These are phyloP conservation scores for Coemansia javaensis DNA, from an alignment of 192 early-diverging fungal genomes.

Conservation along the genomic window DNA sequence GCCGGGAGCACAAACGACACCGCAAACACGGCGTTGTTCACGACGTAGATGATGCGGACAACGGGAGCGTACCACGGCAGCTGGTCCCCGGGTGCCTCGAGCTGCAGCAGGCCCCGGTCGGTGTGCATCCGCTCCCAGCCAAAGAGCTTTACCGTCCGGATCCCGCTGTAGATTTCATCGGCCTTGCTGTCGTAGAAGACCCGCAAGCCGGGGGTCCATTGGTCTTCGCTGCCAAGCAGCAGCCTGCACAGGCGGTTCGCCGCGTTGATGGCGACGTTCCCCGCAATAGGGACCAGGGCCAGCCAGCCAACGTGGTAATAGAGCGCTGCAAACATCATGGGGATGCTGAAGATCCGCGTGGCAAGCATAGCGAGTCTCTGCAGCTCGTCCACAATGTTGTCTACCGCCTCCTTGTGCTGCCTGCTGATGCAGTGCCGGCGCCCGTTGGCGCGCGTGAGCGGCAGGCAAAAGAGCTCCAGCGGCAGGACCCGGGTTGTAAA, in stretches of 20 bases:
- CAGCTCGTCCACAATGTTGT: background rate
- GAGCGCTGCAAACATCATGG: constrained; percentile 3
- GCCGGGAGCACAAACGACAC: too few relatives aligned
- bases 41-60: too few relatives aligned
- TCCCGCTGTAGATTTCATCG: constrained; percentile 16
- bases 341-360: background rate
- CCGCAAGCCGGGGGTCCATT: too few relatives aligned
- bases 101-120: background rate
- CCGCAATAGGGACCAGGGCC: constrained; percentile 12
- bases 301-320: constrained; percentile 23
- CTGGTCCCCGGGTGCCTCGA: constrained; percentile 5
- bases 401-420: background rate
- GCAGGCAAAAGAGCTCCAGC: constrained; percentile 22
- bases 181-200: background rate
- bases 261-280: constrained; percentile 13
- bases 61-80: background rate
- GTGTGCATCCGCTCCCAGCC: constrained; percentile 27
- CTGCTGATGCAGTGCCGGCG: background rate
- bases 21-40: too few relatives aligned
- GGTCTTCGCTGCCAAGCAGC: background rate
- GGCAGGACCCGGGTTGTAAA: constrained; percentile 10
- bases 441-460: constrained; percentile 5
- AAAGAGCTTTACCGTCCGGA: constrained; percentile 23
- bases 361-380: background rate
- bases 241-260: too few relatives aligned